These are phyloP conservation scores for Cucurbitaria berberidis DNA, from an alignment of 2,329 filamentous ascomycete genomes.

Conservation along the genomic window DNA sequence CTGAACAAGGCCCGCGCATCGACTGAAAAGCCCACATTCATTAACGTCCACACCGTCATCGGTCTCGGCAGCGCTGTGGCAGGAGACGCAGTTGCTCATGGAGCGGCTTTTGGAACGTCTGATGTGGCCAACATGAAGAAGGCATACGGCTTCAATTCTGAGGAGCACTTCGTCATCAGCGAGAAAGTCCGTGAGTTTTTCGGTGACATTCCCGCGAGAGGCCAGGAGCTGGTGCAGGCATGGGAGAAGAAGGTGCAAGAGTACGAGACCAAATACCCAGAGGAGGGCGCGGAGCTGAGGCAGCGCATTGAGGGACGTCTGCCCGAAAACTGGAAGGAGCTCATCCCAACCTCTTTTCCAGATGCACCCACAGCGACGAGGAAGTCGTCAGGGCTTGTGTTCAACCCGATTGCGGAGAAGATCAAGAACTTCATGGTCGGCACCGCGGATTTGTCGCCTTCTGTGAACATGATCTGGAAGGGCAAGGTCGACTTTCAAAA, in stretches of 20 bases:
- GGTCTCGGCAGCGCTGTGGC: slow-evolving; percentile 57
- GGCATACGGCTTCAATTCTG: slow-evolving; percentile 56
- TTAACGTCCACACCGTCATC: slow-evolving; percentile 65
- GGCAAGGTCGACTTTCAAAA: slow-evolving; percentile 60
- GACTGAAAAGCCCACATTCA: slow-evolving; percentile 61
- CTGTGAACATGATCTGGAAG: slow-evolving; percentile 59
- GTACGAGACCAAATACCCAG: slow-evolving; percentile 56
- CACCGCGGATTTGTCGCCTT: slow-evolving; percentile 62
- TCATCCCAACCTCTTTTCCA: slow-evolving; percentile 59
- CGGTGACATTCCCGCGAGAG: slow-evolving; percentile 54
- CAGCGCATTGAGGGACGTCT: slow-evolving; percentile 57
- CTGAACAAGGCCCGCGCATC: slow-evolving; percentile 54
- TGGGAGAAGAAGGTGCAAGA: slow-evolving; percentile 57
- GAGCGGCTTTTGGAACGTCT: slow-evolving; percentile 61
- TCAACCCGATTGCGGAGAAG: slow-evolving; percentile 71
- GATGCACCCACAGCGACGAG: slow-evolving; percentile 57
- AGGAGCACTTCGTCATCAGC: slow-evolving; percentile 55
- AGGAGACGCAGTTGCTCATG: slow-evolving; percentile 62
- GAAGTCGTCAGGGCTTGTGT: slow-evolving; percentile 58
- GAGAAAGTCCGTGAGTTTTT: slow-evolving; percentile 61
- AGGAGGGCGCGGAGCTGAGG: slow-evolving; percentile 58
- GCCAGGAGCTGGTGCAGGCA: slow-evolving; percentile 54
- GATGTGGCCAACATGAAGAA: slow-evolving; percentile 64
- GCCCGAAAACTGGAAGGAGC: slow-evolving; percentile 56
- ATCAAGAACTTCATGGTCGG: slow-evolving; percentile 92